These are phyloP conservation scores for Torrubiella hemipterigena DNA, from an alignment of 2,329 filamentous ascomycete species.

Conservation along the genomic window DNA sequence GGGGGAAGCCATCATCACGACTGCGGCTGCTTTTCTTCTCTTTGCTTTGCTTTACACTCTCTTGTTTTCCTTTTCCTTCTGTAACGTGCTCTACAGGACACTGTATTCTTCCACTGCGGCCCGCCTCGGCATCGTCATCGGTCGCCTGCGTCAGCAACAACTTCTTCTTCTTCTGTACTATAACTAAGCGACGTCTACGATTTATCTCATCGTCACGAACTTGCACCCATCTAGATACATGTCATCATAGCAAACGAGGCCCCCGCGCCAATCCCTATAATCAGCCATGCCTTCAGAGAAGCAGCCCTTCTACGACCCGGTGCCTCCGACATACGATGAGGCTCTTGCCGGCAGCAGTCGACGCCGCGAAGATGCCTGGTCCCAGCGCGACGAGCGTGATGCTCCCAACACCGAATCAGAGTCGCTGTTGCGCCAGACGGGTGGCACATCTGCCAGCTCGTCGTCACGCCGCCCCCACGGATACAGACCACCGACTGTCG, in stretches of 20 bases:
- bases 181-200: too few relatives aligned
- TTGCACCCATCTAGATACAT: not conserved
- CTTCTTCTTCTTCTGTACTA: too few relatives aligned
- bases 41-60: too few relatives aligned
- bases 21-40: too few relatives aligned
- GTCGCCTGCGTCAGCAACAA: too few relatives aligned
- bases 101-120: too few relatives aligned
- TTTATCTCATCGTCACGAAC: not conserved
- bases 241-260: too few relatives aligned
- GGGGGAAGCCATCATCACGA: too few relatives aligned
- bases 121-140: too few relatives aligned
- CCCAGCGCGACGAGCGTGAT: constrained; percentile 40
- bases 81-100: too few relatives aligned
- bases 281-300: constrained; percentile 24
- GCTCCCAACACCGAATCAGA: constrained; percentile 66
- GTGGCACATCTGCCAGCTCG: constrained; percentile 23
- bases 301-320: constrained; percentile 28
- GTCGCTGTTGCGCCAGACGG: constrained; percentile 53
- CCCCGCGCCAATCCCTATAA: too few relatives aligned
- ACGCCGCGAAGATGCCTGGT: constrained; percentile 20
- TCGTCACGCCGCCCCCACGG: constrained; percentile 35
- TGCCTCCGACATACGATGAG: constrained; percentile 30
- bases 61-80: too few relatives aligned
- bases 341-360: constrained; percentile 23
- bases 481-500: constrained; percentile 73